These are phyloP conservation scores for Sphenostylis stenocarpa DNA, from an alignment of 306 rosid genomes.

Conservation along the genomic window DNA sequence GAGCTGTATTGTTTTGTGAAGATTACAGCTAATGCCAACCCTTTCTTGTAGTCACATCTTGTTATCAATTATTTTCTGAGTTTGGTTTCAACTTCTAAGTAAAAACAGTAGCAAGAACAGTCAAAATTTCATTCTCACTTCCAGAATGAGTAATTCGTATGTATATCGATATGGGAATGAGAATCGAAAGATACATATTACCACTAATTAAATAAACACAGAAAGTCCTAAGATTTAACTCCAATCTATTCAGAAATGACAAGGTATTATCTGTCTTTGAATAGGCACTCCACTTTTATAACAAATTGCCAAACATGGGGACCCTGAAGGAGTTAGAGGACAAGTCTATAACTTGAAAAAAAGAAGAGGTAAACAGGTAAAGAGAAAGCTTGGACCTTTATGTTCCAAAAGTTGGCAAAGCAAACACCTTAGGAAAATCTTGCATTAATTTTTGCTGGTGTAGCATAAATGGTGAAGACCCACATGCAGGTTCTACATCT, in stretches of 20 bases:
- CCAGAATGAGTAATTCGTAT: background rate
- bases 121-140: background rate
- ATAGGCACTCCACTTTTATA: background rate
- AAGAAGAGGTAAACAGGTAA: conserved; percentile 20
- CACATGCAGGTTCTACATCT: conserved; percentile 29
- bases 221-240: background rate
- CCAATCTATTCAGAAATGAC: background rate
- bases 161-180: background rate
- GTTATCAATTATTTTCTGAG: background rate
- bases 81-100: background rate
- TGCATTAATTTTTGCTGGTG: conserved; percentile 31
- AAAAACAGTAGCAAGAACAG: background rate
- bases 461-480: conserved; percentile 39
- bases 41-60: background rate
- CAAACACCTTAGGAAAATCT: conserved; percentile 16
- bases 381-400: conserved; percentile 20
- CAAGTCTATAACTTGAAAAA: conserved; percentile 21
- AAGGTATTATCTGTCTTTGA: background rate
- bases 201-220: background rate
- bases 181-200: background rate
- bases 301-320: conserved; percentile 16
- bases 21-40: conserved; percentile 14
- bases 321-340: conserved; percentile 21
- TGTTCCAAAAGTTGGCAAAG: conserved; percentile 30
- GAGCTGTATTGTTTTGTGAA: conserved; percentile 19